Conservation (phyloP, 805 yeast species). For the Yarrowia sp. region DNA sequence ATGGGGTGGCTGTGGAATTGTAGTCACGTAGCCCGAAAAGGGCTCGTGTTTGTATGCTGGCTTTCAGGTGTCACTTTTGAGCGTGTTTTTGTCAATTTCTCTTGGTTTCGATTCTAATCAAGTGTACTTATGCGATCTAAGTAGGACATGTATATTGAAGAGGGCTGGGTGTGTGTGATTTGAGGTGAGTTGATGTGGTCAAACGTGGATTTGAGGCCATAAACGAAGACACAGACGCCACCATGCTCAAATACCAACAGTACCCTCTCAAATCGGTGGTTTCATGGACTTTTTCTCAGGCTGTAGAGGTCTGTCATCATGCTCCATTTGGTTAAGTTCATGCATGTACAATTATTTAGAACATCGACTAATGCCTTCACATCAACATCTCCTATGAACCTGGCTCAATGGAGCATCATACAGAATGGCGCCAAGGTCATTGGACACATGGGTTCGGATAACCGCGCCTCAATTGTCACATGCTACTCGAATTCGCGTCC, state of each 20-base stretch:
- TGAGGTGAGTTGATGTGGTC: too few species aligned
- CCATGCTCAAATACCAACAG: too few species aligned
- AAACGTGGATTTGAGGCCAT: too few species aligned
- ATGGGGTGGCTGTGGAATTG: background rate
- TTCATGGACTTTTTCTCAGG: too few species aligned
- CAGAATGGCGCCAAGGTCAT: constrained; percentile 19
- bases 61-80: too few species aligned
- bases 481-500: constrained; percentile 13
- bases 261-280: too few species aligned
- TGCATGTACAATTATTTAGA: background rate
- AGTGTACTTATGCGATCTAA: background rate
- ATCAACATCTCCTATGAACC: constrained; percentile 11
- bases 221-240: too few species aligned
- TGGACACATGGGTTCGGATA: background rate
- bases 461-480: background rate
- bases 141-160: background rate
- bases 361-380: background rate
- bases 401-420: constrained; percentile 35
- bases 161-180: too few species aligned
- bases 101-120: too few species aligned
- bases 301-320: too few species aligned
- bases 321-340: too few species aligned
- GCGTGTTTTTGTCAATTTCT: too few species aligned
- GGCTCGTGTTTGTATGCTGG: background rate
- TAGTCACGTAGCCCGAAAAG: background rate